phyloP scores from a whole-genome alignment of 352 stramenopile genomes.

The Pythium volutum region DNA sequence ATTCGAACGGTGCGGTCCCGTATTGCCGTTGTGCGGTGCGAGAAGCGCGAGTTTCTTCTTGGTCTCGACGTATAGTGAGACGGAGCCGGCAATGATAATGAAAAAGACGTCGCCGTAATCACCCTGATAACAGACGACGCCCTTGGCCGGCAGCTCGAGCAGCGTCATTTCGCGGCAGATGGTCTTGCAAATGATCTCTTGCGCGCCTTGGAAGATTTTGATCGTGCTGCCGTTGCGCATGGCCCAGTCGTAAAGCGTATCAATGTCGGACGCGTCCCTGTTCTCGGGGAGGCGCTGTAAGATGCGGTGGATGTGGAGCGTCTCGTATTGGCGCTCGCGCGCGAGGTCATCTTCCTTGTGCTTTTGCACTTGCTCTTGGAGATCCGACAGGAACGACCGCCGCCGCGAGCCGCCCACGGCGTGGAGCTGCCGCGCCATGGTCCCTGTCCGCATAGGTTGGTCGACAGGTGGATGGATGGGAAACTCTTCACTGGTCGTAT shows the following conservation, averaged over 20 bases:
- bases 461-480: background rate
- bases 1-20: too few species aligned
- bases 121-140: constrained; percentile 76
- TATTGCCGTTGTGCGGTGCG: background rate
- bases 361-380: constrained; percentile 56
- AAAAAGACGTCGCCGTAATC: constrained; percentile 84
- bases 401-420: constrained; percentile 1
- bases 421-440: background rate
- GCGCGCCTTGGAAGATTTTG: constrained; percentile 77
- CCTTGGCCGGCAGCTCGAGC: constrained; percentile 53
- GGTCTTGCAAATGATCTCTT: constrained; percentile 87
- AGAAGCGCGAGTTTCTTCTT: constrained; percentile 33
- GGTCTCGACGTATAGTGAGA: constrained; percentile 73
- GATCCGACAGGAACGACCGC: constrained; percentile 44
- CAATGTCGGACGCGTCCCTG: constrained; percentile 55
- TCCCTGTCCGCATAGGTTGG: too few species aligned
- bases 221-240: constrained; percentile 77
- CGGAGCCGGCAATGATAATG: constrained; percentile 69
- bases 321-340: constrained; percentile 42
- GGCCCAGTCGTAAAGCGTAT: constrained; percentile 77
- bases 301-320: constrained; percentile 52
- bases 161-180: constrained; percentile 88
- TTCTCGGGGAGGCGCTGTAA: constrained; percentile 41
- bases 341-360: constrained; percentile 44
- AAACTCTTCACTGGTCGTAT: background rate